Base-by-base conservation (phyloP, 1,284 basidiomycete genomes). In the Ganoderma lingzhi region DNA sequence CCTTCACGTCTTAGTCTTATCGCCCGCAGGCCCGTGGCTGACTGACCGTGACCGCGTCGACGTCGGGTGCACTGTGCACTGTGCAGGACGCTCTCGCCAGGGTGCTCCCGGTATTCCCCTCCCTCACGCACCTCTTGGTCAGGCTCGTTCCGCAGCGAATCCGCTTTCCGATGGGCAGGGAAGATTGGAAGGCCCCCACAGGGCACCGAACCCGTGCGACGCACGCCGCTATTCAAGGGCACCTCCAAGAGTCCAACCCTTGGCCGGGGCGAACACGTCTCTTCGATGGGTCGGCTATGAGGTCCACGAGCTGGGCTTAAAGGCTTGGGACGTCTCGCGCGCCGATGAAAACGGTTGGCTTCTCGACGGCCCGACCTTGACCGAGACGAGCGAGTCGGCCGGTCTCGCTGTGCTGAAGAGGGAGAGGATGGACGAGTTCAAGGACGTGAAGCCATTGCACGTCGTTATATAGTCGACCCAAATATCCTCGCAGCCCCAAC, bases 341-440 rank as follows among this genome's bases (percentile, higher is more conserved):
- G 51, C 51, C 5, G 51, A 15, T 3, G 51, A 55, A 5, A 6
- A 23, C 28, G 12, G 28, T 10, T n/a, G 15, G 51, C 51, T 48
- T 6, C 45, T n/a, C 8, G n/a, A 48, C n/a, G 45, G 28, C 30
- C 51, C n/a, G 45, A 30, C 5, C 14, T 30, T 28, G 51, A 15
- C 51, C 3, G 30, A 55, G 51, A 55, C 30, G 12, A 32, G 30
- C 53, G 30, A 56, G 15, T 6, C 30, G 14, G 30, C 30, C 1
- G 53, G 53, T 56, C 30, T 56, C 15, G 53, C 30, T 15, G 32
- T 56, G 53, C 2, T 32, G 53, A 56, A 35, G 17, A 17, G 12
- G 53, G 53, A 35, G 53, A 17, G 53, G 14, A 56, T 56, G 30
- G 32, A 56, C 15, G 53, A 56, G 53, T 56, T 56, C 30, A 17